Evolutionary conservation across 2,329 filamentous ascomycete genomes (phyloP).

Genomic region (Colletotrichum cuscutae): DNA sequence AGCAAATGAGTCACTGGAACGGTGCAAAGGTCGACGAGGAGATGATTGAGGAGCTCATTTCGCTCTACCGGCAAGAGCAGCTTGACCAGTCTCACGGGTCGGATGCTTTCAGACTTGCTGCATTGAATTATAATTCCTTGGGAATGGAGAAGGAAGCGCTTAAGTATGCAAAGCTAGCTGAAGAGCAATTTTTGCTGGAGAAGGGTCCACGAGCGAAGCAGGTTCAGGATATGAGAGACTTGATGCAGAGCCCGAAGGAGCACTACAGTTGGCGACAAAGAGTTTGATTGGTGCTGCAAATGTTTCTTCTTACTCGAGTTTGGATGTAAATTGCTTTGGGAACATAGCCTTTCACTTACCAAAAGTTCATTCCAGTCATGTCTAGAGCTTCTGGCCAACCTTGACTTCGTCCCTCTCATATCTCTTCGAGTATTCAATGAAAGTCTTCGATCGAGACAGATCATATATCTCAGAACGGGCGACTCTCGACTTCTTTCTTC

Average conservation of each 20-base stretch:
- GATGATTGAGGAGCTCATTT: conserved; percentile 35
- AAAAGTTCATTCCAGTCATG: not conserved
- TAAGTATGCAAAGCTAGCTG: conserved; percentile 49
- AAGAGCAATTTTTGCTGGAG: conserved; percentile 47
- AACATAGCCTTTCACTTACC: not conserved
- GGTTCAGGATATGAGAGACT: conserved; percentile 20
- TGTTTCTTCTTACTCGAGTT: too few species aligned
- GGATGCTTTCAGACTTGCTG: conserved; percentile 50
- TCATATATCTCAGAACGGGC: not conserved
- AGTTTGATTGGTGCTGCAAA: not conserved
- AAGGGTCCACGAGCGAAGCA: conserved; percentile 15
- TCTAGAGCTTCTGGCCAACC: not conserved
- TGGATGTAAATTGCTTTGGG: too few species aligned
- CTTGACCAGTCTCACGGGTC: conserved; percentile 40
- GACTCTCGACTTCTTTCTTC: conserved; percentile 7
- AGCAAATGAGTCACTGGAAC: conserved; percentile 30
- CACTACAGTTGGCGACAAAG: conserved; percentile 34
- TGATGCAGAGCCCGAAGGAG: conserved; percentile 3
- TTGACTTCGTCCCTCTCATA: not conserved
- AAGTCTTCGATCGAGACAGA: accelerated
- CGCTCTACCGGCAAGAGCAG: conserved; percentile 37
- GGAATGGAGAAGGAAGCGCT: conserved; percentile 50
- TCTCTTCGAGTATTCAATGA: accelerated
- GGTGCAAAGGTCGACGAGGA: conserved; percentile 33
- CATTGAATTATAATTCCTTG: conserved; percentile 49